Evolutionary conservation across 164 flowering plant genomes (phyloP).

Genomic region (Warburgia ugandensis): DNA sequence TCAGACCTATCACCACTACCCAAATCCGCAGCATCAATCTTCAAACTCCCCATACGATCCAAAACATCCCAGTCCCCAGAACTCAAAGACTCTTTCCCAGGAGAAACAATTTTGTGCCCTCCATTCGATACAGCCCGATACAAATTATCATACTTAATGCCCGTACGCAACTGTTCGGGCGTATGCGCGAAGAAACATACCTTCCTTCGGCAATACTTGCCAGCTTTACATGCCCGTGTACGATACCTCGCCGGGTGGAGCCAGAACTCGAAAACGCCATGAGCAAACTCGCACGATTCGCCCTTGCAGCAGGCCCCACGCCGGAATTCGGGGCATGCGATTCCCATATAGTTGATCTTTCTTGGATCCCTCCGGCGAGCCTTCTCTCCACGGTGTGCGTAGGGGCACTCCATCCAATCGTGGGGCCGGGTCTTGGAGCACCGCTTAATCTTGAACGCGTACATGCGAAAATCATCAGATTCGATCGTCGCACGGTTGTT

Average conservation of each 20-base stretch:
- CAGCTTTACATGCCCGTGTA: slow-evolving; percentile 47
- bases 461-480: slow-evolving; percentile 47
- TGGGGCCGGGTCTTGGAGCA: slow-evolving; percentile 32
- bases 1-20: slow-evolving; percentile 10
- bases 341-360: slow-evolving; percentile 20
- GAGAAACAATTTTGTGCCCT: too few species aligned
- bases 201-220: slow-evolving; percentile 34
- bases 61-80: slow-evolving; percentile 14
- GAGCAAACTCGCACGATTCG: slow-evolving; percentile 40
- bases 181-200: slow-evolving; percentile 71
- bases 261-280: slow-evolving; percentile 68
- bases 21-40: slow-evolving; percentile 9
- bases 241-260: slow-evolving; percentile 55
- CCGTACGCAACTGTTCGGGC: slow-evolving; percentile 36
- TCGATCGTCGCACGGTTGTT: slow-evolving; percentile 7
- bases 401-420: slow-evolving; percentile 55
- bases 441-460: slow-evolving; percentile 34
- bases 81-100: not conserved
- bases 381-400: slow-evolving; percentile 49
- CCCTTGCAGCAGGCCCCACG: slow-evolving; percentile 32
- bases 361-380: slow-evolving; percentile 45
- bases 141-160: slow-evolving; percentile 7
- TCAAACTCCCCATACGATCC: slow-evolving; percentile 19
- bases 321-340: slow-evolving; percentile 36
- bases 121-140: slow-evolving; percentile 1